These are phyloP conservation scores for Agroathelia rolfsii DNA, from an alignment of 1,284 basidiomycete genomes.

Conservation along the genomic window DNA sequence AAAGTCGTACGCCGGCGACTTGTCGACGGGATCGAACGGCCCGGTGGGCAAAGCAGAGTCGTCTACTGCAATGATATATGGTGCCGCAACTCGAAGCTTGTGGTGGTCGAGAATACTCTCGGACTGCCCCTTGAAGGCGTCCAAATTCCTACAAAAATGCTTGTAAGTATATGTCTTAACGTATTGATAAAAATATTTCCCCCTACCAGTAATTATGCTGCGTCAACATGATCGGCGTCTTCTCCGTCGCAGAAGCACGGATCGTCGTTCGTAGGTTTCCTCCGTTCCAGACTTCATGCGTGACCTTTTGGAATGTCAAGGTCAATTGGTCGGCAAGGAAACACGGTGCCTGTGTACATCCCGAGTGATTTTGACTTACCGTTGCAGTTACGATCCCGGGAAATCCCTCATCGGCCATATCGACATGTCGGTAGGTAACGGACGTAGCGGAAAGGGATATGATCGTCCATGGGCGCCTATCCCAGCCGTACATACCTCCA, in stretches of 20 bases:
- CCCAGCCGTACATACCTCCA: conserved; percentile 44
- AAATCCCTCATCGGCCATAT: conserved; percentile 43
- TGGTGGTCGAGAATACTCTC: conserved; percentile 39
- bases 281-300: conserved; percentile 37
- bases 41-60: conserved; percentile 41
- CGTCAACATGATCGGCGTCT: conserved; percentile 52
- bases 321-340: not conserved
- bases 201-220: conserved; percentile 43
- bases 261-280: conserved; percentile 35
- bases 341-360: too few species aligned
- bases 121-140: conserved; percentile 39
- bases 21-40: conserved; percentile 27
- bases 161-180: not conserved
- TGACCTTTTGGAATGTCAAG: conserved; percentile 27
- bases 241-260: conserved; percentile 35
- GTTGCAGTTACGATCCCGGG: conserved; percentile 40
- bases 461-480: conserved; percentile 47
- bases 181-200: too few species aligned
- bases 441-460: conserved; percentile 28
- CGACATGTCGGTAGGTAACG: conserved; percentile 41
- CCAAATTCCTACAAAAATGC: conserved; percentile 34
- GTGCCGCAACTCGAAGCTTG: conserved; percentile 31
- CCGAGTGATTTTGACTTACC: conserved; percentile 19
- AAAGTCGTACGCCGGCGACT: conserved; percentile 37
- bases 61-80: conserved; percentile 35